Conservation (phyloP, 345 rosid species). For the Moringa oleifera region DNA sequence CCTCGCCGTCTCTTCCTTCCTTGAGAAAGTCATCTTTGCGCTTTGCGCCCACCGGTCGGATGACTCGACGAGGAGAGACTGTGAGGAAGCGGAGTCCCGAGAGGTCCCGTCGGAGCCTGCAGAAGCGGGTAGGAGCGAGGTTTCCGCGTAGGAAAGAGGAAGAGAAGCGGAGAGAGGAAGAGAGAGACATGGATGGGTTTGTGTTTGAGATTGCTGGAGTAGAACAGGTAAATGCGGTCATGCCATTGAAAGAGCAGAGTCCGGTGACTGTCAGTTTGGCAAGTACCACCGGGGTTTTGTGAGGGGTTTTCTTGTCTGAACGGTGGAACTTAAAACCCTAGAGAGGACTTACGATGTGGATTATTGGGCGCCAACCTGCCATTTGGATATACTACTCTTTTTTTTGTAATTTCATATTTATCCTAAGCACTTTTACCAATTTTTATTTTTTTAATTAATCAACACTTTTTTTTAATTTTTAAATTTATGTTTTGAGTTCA, state of each 20-base stretch:
- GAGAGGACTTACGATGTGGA: constrained; percentile 11
- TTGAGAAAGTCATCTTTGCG: constrained; percentile 22
- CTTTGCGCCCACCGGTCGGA: constrained; percentile 16
- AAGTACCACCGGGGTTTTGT: constrained; percentile 20
- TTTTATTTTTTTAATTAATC: too few relatives aligned
- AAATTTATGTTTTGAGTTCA: too few relatives aligned
- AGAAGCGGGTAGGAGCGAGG: constrained; percentile 21
- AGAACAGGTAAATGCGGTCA: constrained; percentile 28
- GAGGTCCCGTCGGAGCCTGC: constrained; percentile 24
- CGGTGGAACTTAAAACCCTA: constrained; percentile 10
- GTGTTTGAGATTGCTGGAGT: constrained; percentile 23
- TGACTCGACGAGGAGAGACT: constrained; percentile 12
- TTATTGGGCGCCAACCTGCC: constrained; percentile 31
- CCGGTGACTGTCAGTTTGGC: too few relatives aligned
- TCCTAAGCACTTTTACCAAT: too few relatives aligned
- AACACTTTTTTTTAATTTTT: too few relatives aligned
- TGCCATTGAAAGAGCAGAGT: constrained; percentile 20
- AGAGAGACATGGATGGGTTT: constrained; percentile 45
- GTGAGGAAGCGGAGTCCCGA: constrained; percentile 42
- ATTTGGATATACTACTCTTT: too few relatives aligned
- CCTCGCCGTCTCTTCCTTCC: constrained; percentile 14
- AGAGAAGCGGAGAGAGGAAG: constrained; percentile 64
- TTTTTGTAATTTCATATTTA: too few relatives aligned
- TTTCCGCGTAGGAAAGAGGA: constrained; percentile 45
- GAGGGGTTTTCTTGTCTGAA: neutral